These are phyloP conservation scores for Chiua virens DNA, from an alignment of 768 basidiomycete genomes.

Conservation along the genomic window DNA sequence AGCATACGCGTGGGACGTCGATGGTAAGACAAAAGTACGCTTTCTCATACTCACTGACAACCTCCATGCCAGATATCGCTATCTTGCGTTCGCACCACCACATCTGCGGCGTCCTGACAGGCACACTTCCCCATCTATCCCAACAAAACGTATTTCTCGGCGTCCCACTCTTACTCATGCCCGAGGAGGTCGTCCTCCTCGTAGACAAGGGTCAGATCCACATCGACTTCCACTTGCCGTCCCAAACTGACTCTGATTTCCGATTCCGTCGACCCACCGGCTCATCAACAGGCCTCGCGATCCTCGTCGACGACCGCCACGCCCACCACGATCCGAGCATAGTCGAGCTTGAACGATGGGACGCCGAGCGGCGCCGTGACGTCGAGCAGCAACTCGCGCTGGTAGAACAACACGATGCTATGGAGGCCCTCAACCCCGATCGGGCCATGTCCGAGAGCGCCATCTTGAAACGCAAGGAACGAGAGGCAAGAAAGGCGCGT, in stretches of 20 bases:
- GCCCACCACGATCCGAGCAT: conserved; percentile 54
- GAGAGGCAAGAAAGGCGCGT: conserved; percentile 49
- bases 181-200: conserved; percentile 90
- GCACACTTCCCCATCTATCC: conserved; percentile 90
- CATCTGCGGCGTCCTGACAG: conserved; percentile 82
- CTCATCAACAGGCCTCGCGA: conserved; percentile 60
- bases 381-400: conserved; percentile 49
- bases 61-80: conserved; percentile 62
- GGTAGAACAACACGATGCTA: conserved; percentile 49
- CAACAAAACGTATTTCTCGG: conserved; percentile 98
- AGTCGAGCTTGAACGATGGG: conserved; percentile 54
- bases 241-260: background rate
- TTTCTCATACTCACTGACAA: background rate
- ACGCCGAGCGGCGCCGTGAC: conserved; percentile 44
- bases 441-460: conserved; percentile 62
- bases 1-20: conserved; percentile 87
- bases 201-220: conserved; percentile 65
- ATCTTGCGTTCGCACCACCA: conserved; percentile 75
- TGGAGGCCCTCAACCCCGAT: conserved; percentile 38
- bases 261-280: too few species aligned
- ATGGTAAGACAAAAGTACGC: conserved; percentile 50
- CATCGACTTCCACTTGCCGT: background rate
- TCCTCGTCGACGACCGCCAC: conserved; percentile 69
- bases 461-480: conserved; percentile 66
- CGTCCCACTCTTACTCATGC: conserved; percentile 82